Percentiles rank a stretch among this genome's conserved stretches.
These are phyloP conservation scores for Debaryomyces castellii DNA, from an alignment of 805 yeast species.

Conservation along the genomic window DNA sequence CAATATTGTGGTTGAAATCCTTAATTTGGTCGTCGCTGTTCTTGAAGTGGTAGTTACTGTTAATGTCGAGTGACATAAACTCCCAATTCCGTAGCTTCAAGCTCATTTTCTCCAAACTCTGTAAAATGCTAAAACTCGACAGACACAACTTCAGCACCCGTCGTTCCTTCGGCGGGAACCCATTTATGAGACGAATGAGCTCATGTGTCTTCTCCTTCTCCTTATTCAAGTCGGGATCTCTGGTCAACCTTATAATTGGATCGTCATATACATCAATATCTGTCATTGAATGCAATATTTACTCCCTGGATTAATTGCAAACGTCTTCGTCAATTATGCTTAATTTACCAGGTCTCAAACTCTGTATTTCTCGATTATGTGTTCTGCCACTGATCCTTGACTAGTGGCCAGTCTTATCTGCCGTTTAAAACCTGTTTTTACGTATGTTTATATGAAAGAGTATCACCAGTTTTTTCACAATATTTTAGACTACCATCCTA, in stretches of 20 bases:
- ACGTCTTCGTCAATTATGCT: neutral
- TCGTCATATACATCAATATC: conserved; percentile 36
- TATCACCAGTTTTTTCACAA: neutral
- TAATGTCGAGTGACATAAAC: conserved; percentile 50
- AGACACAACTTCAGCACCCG: conserved; percentile 49
- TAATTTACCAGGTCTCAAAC: neutral
- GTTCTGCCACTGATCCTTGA: neutral
- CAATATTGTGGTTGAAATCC: conserved; percentile 51
- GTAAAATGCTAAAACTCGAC: conserved; percentile 44
- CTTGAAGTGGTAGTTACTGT: conserved; percentile 40
- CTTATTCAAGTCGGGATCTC: conserved; percentile 48
- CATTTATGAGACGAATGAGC: conserved; percentile 41
- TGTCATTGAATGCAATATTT: conserved; percentile 2
- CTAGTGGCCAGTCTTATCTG: neutral
- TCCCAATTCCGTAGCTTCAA: conserved; percentile 53
- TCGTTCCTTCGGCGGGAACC: conserved; percentile 42
- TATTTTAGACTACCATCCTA: neutral
- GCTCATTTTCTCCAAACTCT: conserved; percentile 51
- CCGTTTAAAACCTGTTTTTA: neutral
- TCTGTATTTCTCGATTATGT: neutral
- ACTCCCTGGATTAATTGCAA: neutral
- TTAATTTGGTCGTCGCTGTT: conserved; percentile 16
- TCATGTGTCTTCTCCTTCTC: conserved; percentile 39
- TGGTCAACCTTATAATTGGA: conserved; percentile 46
- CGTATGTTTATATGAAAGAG: neutral